Conservation (phyloP, 1,284 basidiomycete species). For the Abortiporus biennis region DNA sequence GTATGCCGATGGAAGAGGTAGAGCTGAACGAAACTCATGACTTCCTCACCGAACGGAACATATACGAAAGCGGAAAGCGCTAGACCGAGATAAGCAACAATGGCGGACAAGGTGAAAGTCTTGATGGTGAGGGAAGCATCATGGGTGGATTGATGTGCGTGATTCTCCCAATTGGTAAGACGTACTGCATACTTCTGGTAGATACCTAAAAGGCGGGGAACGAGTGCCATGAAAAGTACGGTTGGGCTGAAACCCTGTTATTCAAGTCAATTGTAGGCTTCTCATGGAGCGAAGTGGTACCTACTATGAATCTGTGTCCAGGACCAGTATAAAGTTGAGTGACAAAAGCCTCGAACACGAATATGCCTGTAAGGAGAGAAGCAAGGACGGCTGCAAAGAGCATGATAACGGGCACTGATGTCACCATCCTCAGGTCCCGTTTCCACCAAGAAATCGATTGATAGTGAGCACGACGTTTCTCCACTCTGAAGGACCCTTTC, state of each 20-base stretch:
- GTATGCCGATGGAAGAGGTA: constrained; percentile 26
- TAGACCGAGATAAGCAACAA: constrained; percentile 87
- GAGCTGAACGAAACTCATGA: constrained; percentile 58
- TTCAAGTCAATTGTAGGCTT: too few relatives aligned
- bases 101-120: constrained; percentile 82
- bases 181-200: constrained; percentile 69
- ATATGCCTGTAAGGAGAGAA: constrained; percentile 70
- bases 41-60: constrained; percentile 82
- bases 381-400: constrained; percentile 71
- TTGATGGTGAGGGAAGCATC: constrained; percentile 85
- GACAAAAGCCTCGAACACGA: constrained; percentile 86
- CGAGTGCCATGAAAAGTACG: constrained; percentile 73
- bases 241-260: constrained; percentile 79
- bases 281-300: constrained; percentile 24
- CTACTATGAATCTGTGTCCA: constrained; percentile 70
- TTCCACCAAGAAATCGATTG: constrained; percentile 65
- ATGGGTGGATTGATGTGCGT: constrained; percentile 73
- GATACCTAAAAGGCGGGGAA: constrained; percentile 78
- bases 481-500: constrained; percentile 70
- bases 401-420: constrained; percentile 75
- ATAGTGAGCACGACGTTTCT: constrained; percentile 69
- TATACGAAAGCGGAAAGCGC: constrained; percentile 87
- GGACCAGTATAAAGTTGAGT: constrained; percentile 84
- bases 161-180: constrained; percentile 90
- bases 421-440: constrained; percentile 69